Percentiles rank a stretch among this genome's conserved stretches.
These are phyloP conservation scores for Xylaria sp. DNA, from an alignment of 2,329 filamentous ascomycete genomes.

Conservation along the genomic window DNA sequence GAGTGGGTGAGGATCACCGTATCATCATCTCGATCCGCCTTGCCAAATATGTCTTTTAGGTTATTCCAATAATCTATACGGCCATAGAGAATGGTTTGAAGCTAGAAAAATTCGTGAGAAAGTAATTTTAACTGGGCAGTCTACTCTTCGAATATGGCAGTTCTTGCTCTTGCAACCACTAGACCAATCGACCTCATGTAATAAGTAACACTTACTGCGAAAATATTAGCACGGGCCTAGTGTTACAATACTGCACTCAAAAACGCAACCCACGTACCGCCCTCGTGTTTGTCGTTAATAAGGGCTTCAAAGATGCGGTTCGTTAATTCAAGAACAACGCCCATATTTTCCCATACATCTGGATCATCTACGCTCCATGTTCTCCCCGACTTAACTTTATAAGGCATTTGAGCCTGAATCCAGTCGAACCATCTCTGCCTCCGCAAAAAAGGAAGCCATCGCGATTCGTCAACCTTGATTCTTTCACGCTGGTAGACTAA, in stretches of 20 bases:
- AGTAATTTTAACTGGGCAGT: not conserved
- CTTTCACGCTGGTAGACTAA: not conserved
- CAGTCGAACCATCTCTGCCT: slow-evolving; percentile 10
- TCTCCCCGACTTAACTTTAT: not conserved
- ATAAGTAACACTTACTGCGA: not conserved
- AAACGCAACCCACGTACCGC: not conserved
- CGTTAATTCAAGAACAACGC: not conserved
- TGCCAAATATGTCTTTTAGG: not conserved
- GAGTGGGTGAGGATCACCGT: not conserved
- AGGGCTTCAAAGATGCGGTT: not conserved
- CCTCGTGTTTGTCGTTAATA: not conserved
- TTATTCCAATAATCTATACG: not conserved
- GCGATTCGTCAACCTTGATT: slow-evolving; percentile 4
- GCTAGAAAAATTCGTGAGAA: not conserved
- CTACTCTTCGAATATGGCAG: not conserved
- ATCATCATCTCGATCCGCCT: not conserved
- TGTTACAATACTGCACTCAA: not conserved
- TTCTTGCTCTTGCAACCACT: not conserved
- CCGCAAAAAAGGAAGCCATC: slow-evolving; percentile 8
- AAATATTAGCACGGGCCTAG: not conserved
- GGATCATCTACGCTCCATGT: slow-evolving; percentile 17
- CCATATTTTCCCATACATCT: not conserved
- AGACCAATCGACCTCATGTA: not conserved
- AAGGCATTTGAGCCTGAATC: not conserved
- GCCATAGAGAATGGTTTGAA: not conserved